These are phyloP conservation scores for Exophiala lecanii-corni DNA, from an alignment of 2,329 filamentous ascomycete species.

Conservation along the genomic window DNA sequence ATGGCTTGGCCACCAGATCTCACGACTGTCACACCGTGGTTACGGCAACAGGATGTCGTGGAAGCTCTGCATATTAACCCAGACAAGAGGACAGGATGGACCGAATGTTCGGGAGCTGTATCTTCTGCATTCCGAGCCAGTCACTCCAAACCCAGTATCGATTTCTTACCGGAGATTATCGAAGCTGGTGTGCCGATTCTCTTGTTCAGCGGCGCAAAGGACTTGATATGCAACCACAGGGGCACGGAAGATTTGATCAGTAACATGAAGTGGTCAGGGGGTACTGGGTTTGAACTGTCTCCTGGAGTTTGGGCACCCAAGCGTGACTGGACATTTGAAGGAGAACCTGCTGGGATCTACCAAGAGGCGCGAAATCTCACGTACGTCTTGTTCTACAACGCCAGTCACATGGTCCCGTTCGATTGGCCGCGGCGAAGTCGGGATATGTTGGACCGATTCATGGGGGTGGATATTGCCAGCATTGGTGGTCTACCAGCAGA, in stretches of 20 bases:
- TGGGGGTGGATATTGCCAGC: conserved; percentile 82
- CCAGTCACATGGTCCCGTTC: conserved; percentile 97
- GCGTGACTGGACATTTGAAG: conserved; percentile 90
- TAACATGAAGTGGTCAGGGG: conserved; percentile 87
- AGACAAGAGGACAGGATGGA: conserved; percentile 83
- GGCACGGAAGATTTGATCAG: conserved; percentile 89
- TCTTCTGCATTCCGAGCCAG: conserved; percentile 63
- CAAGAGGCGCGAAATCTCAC: conserved; percentile 93
- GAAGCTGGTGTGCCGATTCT: conserved; percentile 68
- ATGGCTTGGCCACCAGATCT: conserved; percentile 98
- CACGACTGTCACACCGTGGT: conserved; percentile 69
- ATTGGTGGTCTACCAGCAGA: conserved; percentile 79
- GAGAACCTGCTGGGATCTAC: conserved; percentile 81
- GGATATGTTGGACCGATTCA: conserved; percentile 97
- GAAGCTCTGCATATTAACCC: conserved; percentile 75
- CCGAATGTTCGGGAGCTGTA: conserved; percentile 80
- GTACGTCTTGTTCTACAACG: conserved; percentile 92
- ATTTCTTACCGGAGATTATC: conserved; percentile 72
- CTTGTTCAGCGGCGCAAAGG: conserved; percentile 88
- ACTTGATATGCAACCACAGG: conserved; percentile 95
- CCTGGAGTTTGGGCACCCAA: conserved; percentile 89
- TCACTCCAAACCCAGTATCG: conserved; percentile 68
- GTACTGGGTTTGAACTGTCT: conserved; percentile 81
- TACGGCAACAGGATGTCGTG: conserved; percentile 74
- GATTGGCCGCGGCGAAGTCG: conserved; percentile 80